phyloP scores from a whole-genome alignment of 2,329 filamentous ascomycete species.

The Diaporthe sp. region DNA sequence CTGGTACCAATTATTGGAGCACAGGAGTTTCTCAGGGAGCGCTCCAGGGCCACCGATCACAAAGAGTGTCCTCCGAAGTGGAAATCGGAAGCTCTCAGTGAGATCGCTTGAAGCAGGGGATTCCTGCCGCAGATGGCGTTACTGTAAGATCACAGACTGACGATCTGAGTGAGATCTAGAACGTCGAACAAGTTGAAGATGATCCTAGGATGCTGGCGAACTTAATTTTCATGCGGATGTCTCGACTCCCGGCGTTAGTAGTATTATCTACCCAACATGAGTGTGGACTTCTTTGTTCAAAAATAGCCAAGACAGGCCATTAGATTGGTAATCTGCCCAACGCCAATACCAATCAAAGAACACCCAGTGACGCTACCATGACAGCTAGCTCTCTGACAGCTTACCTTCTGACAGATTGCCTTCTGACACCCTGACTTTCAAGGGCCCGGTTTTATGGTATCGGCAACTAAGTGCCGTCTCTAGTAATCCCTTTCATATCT shows the following conservation, averaged over 20 bases:
- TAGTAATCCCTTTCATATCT: not conserved
- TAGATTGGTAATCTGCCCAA: not conserved
- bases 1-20: not conserved
- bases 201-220: not conserved
- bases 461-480: not conserved
- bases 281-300: not conserved
- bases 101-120: not conserved
- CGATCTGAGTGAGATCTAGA: not conserved
- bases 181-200: not conserved
- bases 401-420: not conserved
- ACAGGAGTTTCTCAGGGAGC: not conserved
- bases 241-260: not conserved
- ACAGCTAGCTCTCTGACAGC: not conserved
- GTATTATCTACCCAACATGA: not conserved
- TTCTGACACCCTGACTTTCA: not conserved
- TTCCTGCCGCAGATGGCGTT: not conserved
- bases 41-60: not conserved
- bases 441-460: not conserved
- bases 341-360: not conserved
- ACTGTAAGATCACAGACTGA: not conserved
- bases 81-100: not conserved
- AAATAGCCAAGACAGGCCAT: not conserved
- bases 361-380: not conserved
- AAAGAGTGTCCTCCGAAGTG: not conserved
- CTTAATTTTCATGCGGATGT: not conserved